A percentile compares a stretch with the other conserved stretches of the same genome.
These are phyloP conservation scores for Mucor lusitanicus DNA, from an alignment of 371 early-diverging fungal genomes.

Conservation along the genomic window DNA sequence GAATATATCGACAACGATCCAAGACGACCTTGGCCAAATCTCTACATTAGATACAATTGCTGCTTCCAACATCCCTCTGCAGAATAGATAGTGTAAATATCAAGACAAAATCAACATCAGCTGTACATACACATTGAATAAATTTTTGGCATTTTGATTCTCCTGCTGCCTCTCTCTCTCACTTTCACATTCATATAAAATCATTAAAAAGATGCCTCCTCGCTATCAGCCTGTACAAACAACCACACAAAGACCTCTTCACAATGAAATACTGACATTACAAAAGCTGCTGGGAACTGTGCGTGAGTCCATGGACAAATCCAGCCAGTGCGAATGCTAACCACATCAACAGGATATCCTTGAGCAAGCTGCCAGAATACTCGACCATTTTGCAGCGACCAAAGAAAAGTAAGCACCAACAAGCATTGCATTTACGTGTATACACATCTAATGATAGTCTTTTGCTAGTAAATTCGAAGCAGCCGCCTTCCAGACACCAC, in stretches of 20 bases:
- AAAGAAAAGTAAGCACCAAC: conserved; percentile 27
- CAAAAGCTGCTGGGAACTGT: conserved; percentile 35
- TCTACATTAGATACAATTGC: conserved; percentile 1
- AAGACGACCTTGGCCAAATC: not conserved
- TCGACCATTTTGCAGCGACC: conserved; percentile 38
- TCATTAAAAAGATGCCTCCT: conserved; percentile 26
- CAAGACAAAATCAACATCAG: not conserved
- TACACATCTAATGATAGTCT: not conserved
- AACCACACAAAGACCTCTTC: conserved; percentile 33
- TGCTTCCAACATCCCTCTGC: conserved; percentile 5
- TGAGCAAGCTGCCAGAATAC: conserved; percentile 43
- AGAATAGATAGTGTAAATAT: not conserved
- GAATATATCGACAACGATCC: conserved; percentile 2
- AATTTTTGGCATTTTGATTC: not conserved
- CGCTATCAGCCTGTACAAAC: conserved; percentile 24
- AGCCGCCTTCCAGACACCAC: conserved; percentile 19
- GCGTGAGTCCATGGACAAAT: not conserved
- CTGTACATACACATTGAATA: not conserved
- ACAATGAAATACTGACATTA: conserved; percentile 36
- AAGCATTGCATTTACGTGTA: not conserved
- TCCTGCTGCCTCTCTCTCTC: not conserved
- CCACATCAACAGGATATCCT: conserved; percentile 37
- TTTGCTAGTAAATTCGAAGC: conserved; percentile 27
- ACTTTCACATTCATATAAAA: not conserved
- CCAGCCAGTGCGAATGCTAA: too few relatives aligned